Conservation (phyloP, 2,329 filamentous ascomycete species). For the Beauveria rudraprayagi region DNA sequence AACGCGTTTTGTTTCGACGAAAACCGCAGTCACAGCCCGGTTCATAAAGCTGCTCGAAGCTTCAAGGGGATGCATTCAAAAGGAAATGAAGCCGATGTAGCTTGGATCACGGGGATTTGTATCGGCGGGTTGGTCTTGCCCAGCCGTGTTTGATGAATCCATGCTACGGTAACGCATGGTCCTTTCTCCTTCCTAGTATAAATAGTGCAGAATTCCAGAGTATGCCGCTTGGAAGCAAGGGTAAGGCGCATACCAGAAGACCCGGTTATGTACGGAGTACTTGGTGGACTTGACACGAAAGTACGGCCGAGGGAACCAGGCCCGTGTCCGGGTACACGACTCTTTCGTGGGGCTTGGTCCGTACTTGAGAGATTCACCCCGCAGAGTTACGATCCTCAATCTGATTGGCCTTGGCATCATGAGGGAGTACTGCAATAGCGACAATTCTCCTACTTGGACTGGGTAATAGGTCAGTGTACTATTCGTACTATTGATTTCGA, state of each 20-base stretch:
- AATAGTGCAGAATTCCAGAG: neutral
- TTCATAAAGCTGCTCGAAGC: neutral
- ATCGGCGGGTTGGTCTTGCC: neutral
- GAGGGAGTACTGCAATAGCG: neutral
- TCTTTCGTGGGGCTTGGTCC: neutral
- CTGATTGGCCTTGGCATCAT: neutral
- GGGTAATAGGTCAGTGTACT: neutral
- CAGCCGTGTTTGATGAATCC: neutral
- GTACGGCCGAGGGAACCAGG: neutral
- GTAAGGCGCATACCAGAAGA: neutral
- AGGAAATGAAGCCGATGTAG: neutral
- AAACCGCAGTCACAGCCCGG: neutral
- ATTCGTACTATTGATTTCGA: too few relatives aligned
- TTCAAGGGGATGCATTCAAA: neutral
- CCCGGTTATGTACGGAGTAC: neutral
- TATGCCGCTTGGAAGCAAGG: neutral
- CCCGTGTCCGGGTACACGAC: neutral
- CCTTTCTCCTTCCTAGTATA: slow-evolving; percentile 4
- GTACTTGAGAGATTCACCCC: neutral
- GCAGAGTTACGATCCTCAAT: neutral
- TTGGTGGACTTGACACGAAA: neutral
- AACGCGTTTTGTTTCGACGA: neutral
- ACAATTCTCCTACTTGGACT: neutral
- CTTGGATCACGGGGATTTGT: neutral
- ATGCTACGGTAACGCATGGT: neutral